Conservation (phyloP, 2,329 filamentous ascomycete species). For the Escovopsis sp. region DNA sequence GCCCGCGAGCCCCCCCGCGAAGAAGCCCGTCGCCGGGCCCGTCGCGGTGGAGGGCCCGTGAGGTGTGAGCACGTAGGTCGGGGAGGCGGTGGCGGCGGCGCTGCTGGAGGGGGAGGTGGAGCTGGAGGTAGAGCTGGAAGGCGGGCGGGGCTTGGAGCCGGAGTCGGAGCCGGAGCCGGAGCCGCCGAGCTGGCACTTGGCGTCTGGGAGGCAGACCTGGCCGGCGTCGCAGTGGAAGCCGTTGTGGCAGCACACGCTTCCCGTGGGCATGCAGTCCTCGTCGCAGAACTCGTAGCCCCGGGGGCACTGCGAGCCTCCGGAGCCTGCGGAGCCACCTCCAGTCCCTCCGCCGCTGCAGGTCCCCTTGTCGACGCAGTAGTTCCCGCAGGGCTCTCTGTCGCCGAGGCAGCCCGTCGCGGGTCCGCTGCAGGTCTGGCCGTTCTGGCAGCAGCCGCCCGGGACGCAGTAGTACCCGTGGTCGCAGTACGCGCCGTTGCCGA, state of each 20-base stretch:
- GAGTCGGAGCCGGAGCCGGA: too few species aligned
- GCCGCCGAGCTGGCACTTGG: conserved; percentile 4
- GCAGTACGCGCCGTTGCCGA: conserved; percentile 5
- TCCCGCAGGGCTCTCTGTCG: conserved; percentile 8
- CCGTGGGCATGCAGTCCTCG: conserved; percentile 9
- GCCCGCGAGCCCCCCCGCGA: too few species aligned
- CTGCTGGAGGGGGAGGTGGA: too few species aligned
- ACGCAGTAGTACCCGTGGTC: conserved; percentile 5
- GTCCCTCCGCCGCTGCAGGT: conserved; percentile 6
- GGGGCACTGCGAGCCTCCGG: conserved; percentile 2
- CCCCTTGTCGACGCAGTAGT: conserved; percentile 4
- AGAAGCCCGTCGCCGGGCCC: too few species aligned
- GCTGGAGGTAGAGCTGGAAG: background rate
- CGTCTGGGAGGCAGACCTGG: conserved; percentile 5
- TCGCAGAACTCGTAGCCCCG: conserved; percentile 6
- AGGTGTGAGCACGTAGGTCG: too few species aligned
- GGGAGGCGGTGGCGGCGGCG: too few species aligned
- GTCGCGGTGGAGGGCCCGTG: too few species aligned
- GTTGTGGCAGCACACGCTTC: conserved; percentile 10
- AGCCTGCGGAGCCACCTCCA: conserved; percentile 4
- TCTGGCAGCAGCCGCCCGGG: conserved; percentile 16
- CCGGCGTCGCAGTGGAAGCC: conserved; percentile 10
- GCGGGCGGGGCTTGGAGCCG: background rate
- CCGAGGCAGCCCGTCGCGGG: conserved; percentile 3
- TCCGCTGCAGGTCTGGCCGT: conserved; percentile 13